A percentile compares a stretch with the other conserved stretches of the same genome.
phyloP scores from a whole-genome alignment of 1,284 basidiomycete species.

The Papiliotrema nemorosa region DNA sequence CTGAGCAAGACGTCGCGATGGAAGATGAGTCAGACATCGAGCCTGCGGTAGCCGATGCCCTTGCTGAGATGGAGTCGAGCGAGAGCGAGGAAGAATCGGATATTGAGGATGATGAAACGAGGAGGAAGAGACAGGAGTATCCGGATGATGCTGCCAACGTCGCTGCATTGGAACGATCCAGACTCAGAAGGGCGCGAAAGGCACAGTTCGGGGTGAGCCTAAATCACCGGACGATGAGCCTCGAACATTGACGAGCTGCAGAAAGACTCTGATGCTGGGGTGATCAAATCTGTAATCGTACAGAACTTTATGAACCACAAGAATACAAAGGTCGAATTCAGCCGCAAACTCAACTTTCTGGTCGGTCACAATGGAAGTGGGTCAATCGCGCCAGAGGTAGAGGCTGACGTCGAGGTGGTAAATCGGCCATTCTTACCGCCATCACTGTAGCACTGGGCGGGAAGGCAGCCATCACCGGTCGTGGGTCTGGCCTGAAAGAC shows the following conservation, averaged over 20 bases:
- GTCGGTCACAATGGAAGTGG: conserved; percentile 68
- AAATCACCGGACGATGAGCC: background rate
- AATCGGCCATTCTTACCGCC: conserved; percentile 90
- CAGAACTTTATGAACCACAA: conserved; percentile 97
- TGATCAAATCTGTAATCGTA: conserved; percentile 81
- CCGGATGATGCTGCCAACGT: conserved; percentile 10
- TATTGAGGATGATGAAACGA: background rate
- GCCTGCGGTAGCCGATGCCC: background rate
- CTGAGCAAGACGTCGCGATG: conserved; percentile 6
- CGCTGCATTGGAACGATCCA: conserved; percentile 8
- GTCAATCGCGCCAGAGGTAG: conserved; percentile 5
- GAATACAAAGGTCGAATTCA: conserved; percentile 74
- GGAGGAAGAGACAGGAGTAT: background rate
- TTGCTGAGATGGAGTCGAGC: background rate
- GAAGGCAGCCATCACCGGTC: conserved; percentile 82
- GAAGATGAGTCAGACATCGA: background rate
- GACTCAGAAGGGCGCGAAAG: background rate
- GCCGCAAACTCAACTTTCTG: conserved; percentile 92
- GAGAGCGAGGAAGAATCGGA: conserved; percentile 1
- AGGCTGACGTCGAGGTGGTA: conserved; percentile 62
- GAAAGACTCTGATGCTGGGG: conserved; percentile 76
- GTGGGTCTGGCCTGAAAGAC: conserved; percentile 79
- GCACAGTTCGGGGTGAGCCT: conserved; percentile 5
- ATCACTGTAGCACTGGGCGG: conserved; percentile 92
- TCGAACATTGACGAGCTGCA: conserved; percentile 33